Percentiles rank a stretch among this genome's conserved stretches.
phyloP scores from a whole-genome alignment of 441 rosid genomes.

The Rhodomyrtus psidioides region DNA sequence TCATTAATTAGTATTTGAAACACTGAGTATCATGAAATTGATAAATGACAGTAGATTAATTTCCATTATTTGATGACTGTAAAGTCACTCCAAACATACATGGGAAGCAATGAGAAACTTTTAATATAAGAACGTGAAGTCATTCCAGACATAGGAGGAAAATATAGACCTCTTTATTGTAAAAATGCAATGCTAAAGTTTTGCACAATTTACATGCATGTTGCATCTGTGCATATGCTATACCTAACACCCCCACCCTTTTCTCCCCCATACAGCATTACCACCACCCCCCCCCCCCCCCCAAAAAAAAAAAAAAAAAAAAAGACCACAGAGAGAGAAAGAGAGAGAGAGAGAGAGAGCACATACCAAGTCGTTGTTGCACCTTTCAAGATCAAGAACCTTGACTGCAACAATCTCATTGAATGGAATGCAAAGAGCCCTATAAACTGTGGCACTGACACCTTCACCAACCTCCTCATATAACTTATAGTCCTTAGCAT shows the following conservation, averaged over 20 bases:
- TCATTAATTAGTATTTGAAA: neutral
- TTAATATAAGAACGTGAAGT: neutral
- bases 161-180: neutral
- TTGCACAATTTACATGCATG: neutral
- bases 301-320: neutral
- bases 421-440: conserved; percentile 91
- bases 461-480: conserved; percentile 99
- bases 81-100: neutral
- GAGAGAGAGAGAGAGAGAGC: conserved; percentile 3
- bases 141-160: neutral
- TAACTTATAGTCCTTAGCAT: conserved; percentile 73
- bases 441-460: conserved; percentile 83
- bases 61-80: neutral
- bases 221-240: neutral
- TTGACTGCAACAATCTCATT: conserved; percentile 88
- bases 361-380: conserved; percentile 91
- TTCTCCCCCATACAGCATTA: neutral
- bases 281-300: neutral
- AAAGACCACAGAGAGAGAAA: neutral
- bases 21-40: neutral
- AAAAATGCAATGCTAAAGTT: neutral
- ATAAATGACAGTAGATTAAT: neutral
- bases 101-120: neutral
- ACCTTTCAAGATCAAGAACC: conserved; percentile 94
- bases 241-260: neutral